These are phyloP conservation scores for Sisymbrium irio DNA, from an alignment of 345 rosid species.

Conservation along the genomic window DNA sequence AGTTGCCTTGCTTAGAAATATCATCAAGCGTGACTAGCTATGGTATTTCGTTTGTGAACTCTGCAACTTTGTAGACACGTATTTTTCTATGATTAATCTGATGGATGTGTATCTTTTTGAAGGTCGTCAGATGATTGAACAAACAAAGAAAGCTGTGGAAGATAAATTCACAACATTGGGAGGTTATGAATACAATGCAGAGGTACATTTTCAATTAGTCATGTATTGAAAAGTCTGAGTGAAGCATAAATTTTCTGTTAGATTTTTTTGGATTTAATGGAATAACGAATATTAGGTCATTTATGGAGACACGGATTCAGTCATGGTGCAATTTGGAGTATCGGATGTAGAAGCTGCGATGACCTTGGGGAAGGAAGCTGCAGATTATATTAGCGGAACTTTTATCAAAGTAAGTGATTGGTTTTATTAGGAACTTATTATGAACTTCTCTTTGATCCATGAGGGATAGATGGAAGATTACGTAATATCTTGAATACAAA, in stretches of 20 bases:
- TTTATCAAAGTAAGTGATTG: conserved; percentile 62
- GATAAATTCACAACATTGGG: conserved; percentile 74
- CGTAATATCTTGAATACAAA: conserved; percentile 1
- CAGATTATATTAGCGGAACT: conserved; percentile 78
- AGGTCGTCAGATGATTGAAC: conserved; percentile 99
- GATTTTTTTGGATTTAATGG: conserved; percentile 5
- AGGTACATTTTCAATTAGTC: conserved; percentile 47
- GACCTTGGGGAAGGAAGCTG: conserved; percentile 96
- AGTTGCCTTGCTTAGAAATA: conserved; percentile 91
- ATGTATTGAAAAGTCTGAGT: conserved; percentile 3
- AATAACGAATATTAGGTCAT: conserved; percentile 55
- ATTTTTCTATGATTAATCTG: conserved; percentile 23
- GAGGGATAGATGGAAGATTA: neutral
- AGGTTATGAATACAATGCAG: conserved; percentile 84
- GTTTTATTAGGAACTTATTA: conserved; percentile 9
- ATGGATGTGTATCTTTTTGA: conserved; percentile 33
- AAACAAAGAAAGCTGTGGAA: conserved; percentile 84
- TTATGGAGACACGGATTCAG: conserved; percentile 99
- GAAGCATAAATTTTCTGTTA: conserved; percentile 2
- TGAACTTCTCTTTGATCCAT: conserved; percentile 7
- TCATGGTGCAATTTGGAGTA: conserved; percentile 98
- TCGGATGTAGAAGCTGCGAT: conserved; percentile 73
- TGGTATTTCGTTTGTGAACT: conserved; percentile 49
- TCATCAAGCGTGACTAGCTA: conserved; percentile 99
- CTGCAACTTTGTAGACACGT: neutral